Conservation (phyloP, 371 early-diverging fungal species). For the Mortierella sp. region DNA sequence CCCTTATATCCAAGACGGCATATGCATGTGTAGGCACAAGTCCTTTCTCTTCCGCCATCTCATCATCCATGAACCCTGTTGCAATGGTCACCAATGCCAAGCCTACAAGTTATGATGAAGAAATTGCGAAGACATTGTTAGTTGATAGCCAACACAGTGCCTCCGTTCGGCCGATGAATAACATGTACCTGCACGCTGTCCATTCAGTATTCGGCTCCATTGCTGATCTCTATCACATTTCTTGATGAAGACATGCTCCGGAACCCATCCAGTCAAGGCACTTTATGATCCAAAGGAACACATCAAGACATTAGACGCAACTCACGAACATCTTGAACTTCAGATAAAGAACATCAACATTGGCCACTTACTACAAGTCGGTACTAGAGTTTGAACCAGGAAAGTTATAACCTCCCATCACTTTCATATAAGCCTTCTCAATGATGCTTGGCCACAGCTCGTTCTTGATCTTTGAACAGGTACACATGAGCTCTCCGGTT, state of each 20-base stretch:
- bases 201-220: conserved; percentile 79
- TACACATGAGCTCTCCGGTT: conserved; percentile 82
- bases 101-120: conserved; percentile 55
- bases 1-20: conserved; percentile 77
- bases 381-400: conserved; percentile 94
- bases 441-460: conserved; percentile 90
- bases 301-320: neutral
- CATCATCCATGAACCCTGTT: conserved; percentile 79
- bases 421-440: conserved; percentile 94
- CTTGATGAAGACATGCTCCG: conserved; percentile 88
- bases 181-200: conserved; percentile 71
- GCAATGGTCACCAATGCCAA: conserved; percentile 72
- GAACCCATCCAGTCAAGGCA: conserved; percentile 93
- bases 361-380: conserved; percentile 75
- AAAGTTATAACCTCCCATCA: conserved; percentile 95
- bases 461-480: conserved; percentile 78
- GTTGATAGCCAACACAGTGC: no score
- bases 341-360: no score
- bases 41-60: conserved; percentile 74
- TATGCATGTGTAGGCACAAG: conserved; percentile 91
- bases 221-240: conserved; percentile 76
- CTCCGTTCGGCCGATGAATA: neutral
- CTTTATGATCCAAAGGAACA: conserved; percentile 20
- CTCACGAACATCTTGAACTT: no score
- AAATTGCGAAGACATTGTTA: neutral